Conservation (phyloP, 305 asterid genomes). For the Lippia alba region DNA sequence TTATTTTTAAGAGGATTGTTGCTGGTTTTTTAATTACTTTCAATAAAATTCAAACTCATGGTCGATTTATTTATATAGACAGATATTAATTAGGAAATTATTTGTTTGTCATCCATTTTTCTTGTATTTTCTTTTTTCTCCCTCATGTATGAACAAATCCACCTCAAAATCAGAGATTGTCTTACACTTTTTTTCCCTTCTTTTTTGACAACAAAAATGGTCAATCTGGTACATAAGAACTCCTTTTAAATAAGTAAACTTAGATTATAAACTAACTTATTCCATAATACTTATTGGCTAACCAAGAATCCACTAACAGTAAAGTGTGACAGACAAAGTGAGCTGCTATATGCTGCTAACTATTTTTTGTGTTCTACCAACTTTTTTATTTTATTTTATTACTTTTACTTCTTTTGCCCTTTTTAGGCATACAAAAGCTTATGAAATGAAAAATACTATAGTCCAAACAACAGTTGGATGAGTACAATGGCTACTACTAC, state of each 20-base stretch:
- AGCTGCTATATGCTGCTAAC: slow-evolving; percentile 22
- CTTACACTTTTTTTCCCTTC: background rate
- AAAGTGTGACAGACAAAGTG: slow-evolving; percentile 25
- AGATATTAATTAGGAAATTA: no score
- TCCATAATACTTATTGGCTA: slow-evolving; percentile 11
- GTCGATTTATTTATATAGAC: no score
- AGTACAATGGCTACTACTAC: no score
- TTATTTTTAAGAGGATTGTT: no score
- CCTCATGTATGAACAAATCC: background rate
- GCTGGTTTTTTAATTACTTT: no score
- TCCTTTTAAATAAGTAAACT: background rate
- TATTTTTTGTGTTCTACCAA: background rate
- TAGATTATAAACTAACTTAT: slow-evolving; percentile 19
- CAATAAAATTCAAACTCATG: no score
- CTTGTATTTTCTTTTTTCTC: background rate
- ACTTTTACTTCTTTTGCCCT: background rate
- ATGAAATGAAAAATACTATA: background rate
- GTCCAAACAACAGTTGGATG: no score
- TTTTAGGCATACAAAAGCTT: slow-evolving; percentile 2
- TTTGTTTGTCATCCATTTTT: background rate
- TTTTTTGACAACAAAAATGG: background rate
- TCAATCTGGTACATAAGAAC: slow-evolving; percentile 4
- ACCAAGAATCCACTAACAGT: slow-evolving; percentile 16
- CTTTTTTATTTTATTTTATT: background rate
- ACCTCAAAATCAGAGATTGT: background rate